Conservation (phyloP, 176 grass and related monocot genomes). For the Cenchrus fungigraminus region DNA sequence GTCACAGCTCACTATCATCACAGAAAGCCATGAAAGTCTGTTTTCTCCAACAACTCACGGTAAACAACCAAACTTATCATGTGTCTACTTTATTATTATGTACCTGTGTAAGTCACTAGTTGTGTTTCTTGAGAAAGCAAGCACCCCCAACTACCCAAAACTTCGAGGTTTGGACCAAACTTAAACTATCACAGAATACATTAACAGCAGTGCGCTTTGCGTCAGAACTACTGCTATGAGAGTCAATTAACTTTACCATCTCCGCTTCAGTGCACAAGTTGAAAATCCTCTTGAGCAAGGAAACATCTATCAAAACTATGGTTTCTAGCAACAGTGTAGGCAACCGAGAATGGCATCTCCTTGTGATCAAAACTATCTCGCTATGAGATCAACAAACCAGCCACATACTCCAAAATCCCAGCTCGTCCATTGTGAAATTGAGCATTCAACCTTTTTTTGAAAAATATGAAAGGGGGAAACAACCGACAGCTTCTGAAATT, state of each 20-base stretch:
- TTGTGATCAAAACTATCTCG: not conserved
- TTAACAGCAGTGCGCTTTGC: not conserved
- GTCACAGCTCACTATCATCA: not conserved
- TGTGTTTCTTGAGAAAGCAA: not conserved
- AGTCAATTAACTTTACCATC: not conserved
- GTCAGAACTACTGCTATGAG: not conserved
- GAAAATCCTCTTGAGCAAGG: not conserved
- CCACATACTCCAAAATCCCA: not conserved
- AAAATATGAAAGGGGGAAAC: no score
- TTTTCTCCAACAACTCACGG: slow-evolving; percentile 3
- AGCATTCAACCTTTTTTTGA: not conserved
- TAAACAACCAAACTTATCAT: slow-evolving; percentile 7
- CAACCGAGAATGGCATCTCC: not conserved
- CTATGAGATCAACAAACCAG: not conserved
- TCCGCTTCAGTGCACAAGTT: not conserved
- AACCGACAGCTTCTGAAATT: not conserved
- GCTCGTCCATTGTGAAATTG: not conserved
- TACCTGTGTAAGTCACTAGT: not conserved
- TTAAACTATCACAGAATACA: slow-evolving; percentile 22
- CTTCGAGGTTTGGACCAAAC: not conserved
- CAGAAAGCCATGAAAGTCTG: not conserved
- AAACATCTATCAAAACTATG: slow-evolving; percentile 10
- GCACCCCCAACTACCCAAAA: not conserved
- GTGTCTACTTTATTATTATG: slow-evolving; percentile 15
- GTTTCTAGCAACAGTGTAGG: not conserved